Percentiles rank a stretch among this genome's conserved stretches.
Conservation (phyloP, 2,329 filamentous ascomycete genomes). For the Daldinia sp. region DNA sequence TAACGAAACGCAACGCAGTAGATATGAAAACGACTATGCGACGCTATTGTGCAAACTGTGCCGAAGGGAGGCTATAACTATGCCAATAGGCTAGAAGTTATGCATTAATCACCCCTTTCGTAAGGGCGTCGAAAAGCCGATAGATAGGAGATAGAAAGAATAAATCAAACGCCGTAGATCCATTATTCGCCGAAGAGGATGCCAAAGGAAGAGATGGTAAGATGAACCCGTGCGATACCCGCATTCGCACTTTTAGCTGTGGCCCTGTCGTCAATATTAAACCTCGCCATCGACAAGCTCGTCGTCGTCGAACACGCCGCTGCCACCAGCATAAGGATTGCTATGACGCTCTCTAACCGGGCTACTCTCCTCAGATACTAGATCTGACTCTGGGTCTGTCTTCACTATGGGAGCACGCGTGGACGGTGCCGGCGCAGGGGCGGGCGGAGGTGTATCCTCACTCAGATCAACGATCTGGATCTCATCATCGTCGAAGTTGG, state of each 20-base stretch:
- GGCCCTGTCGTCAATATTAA: conserved; percentile 38
- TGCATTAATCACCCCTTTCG: neutral
- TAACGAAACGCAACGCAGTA: neutral
- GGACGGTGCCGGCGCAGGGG: conserved; percentile 50
- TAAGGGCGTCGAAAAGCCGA: neutral
- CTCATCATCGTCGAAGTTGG: conserved; percentile 37
- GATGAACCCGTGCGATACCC: neutral
- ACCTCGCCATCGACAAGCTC: conserved; percentile 55
- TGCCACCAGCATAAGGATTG: conserved; percentile 24
- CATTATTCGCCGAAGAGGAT: neutral
- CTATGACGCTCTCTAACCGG: neutral
- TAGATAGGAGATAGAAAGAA: conserved; percentile 5
- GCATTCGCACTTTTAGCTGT: conserved; percentile 1
- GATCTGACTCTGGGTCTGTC: conserved; percentile 15
- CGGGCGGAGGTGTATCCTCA: conserved; percentile 44
- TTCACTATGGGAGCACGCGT: conserved; percentile 32
- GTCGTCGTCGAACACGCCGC: conserved; percentile 34
- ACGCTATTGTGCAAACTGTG: neutral
- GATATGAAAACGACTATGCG: neutral
- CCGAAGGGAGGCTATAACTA: neutral
- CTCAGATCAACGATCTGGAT: conserved; percentile 53
- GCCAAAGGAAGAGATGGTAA: neutral
- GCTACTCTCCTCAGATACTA: neutral
- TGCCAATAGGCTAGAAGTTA: neutral
- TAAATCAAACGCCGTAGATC: conserved; percentile 11